phyloP scores from a whole-genome alignment of 1,139 yeast species.

The Zhuliangozyma blackwelliae region DNA sequence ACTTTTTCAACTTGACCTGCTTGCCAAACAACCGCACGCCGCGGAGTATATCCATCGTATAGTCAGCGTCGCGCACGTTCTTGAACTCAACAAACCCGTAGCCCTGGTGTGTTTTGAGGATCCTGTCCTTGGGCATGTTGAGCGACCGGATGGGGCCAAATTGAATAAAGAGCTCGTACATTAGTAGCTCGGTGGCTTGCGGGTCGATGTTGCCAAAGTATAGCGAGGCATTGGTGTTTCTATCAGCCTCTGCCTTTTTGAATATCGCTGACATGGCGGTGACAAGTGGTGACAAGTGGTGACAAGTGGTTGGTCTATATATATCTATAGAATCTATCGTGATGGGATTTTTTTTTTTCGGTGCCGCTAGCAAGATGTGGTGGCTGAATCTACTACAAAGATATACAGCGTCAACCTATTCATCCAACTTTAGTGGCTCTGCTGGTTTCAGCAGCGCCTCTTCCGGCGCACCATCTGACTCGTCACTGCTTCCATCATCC shows the following conservation, averaged over 20 bases:
- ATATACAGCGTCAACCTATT: too few relatives aligned
- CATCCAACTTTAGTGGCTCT: too few relatives aligned
- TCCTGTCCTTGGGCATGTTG: constrained; percentile 75
- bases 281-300: too few relatives aligned
- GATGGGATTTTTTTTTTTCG: too few relatives aligned
- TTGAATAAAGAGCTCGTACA: constrained; percentile 82
- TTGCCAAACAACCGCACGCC: constrained; percentile 66
- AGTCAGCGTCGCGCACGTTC: constrained; percentile 61
- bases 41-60: constrained; percentile 57
- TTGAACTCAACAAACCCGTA: constrained; percentile 82
- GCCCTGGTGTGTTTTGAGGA: constrained; percentile 72
- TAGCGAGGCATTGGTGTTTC: constrained; percentile 63
- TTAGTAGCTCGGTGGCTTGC: constrained; percentile 58
- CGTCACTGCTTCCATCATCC: constrained; percentile 9
- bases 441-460: constrained; percentile 17
- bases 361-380: too few relatives aligned
- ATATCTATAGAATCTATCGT: too few relatives aligned
- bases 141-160: constrained; percentile 74
- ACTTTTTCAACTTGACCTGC: constrained; percentile 54
- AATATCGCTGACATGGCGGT: constrained; percentile 31
- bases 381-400: too few relatives aligned
- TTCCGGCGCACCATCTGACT: constrained; percentile 12
- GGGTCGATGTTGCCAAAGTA: constrained; percentile 85
- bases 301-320: too few relatives aligned
- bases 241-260: constrained; percentile 38